Conservation (phyloP, 73 alveolate genomes). For the Paramecium bursaria region DNA sequence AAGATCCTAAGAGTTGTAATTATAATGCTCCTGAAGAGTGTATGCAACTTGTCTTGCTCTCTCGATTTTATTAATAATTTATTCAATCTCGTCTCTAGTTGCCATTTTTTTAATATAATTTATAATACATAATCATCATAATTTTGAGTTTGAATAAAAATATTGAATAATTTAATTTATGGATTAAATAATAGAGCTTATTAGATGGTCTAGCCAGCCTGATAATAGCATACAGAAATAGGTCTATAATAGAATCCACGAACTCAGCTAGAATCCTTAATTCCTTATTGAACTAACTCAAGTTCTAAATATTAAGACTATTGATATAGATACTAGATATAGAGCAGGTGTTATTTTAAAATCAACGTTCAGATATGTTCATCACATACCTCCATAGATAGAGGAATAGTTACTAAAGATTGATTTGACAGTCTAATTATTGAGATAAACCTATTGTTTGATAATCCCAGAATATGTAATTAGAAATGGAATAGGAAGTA, state of each 20-base stretch:
- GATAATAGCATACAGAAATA: constrained; percentile 29
- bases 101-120: too few relatives aligned
- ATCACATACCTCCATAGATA: not conserved
- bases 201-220: constrained; percentile 43
- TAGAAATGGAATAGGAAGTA: constrained; percentile 48
- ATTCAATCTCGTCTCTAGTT: too few relatives aligned
- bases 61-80: too few relatives aligned
- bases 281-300: too few relatives aligned
- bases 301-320: too few relatives aligned
- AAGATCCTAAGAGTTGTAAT: too few relatives aligned
- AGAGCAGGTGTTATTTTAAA: constrained; percentile 45
- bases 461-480: constrained; percentile 40
- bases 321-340: constrained; percentile 30
- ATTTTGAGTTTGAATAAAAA: too few relatives aligned
- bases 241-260: constrained; percentile 37
- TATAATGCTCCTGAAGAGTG: too few relatives aligned
- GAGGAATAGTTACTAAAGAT: constrained; percentile 2
- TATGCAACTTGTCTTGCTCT: too few relatives aligned
- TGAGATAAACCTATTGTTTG: constrained; percentile 19
- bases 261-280: too few relatives aligned
- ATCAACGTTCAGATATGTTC: constrained; percentile 5
- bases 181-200: constrained; percentile 39
- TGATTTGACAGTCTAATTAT: constrained; percentile 6
- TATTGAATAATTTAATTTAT: constrained; percentile 27
- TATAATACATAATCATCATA: too few relatives aligned